Evolutionary conservation across 495 filamentous ascomycete species (phyloP).

Genomic region (Penicillium riverlandense): DNA sequence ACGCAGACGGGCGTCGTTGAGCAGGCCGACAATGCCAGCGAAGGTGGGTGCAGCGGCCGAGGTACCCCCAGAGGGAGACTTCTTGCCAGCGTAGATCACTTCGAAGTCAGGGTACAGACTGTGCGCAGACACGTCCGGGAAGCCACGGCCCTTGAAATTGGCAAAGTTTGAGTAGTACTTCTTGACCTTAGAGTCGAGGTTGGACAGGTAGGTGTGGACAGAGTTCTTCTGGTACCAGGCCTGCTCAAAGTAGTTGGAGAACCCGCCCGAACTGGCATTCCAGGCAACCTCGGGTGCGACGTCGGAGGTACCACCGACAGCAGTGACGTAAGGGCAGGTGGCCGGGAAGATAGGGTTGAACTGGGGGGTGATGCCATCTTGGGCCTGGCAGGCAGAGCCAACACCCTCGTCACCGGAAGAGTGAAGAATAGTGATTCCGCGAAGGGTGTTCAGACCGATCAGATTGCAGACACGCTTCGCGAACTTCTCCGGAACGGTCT

Average conservation of each 20-base stretch:
- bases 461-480: conserved; percentile 59
- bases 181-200: conserved; percentile 28
- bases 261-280: conserved; percentile 52
- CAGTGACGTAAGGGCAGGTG: conserved; percentile 58
- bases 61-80: conserved; percentile 37
- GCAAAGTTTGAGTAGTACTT: conserved; percentile 37
- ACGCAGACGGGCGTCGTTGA: conserved; percentile 44
- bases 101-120: conserved; percentile 33
- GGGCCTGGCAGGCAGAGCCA: conserved; percentile 52
- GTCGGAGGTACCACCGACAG: conserved; percentile 53
- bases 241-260: conserved; percentile 54
- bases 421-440: conserved; percentile 59
- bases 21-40: conserved; percentile 38
- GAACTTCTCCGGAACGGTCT: conserved; percentile 60
- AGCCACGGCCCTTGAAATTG: conserved; percentile 54
- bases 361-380: conserved; percentile 50
- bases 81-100: conserved; percentile 21
- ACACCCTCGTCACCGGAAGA: conserved; percentile 57
- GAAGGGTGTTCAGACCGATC: conserved; percentile 59
- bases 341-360: conserved; percentile 60
- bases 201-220: conserved; percentile 45
- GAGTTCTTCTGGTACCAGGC: conserved; percentile 54
- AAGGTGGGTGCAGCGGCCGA: conserved; percentile 44
- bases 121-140: conserved; percentile 61
- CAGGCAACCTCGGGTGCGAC: conserved; percentile 47